phyloP scores from a whole-genome alignment of 768 basidiomycete genomes.

The Amanita pseudoporphyria region DNA sequence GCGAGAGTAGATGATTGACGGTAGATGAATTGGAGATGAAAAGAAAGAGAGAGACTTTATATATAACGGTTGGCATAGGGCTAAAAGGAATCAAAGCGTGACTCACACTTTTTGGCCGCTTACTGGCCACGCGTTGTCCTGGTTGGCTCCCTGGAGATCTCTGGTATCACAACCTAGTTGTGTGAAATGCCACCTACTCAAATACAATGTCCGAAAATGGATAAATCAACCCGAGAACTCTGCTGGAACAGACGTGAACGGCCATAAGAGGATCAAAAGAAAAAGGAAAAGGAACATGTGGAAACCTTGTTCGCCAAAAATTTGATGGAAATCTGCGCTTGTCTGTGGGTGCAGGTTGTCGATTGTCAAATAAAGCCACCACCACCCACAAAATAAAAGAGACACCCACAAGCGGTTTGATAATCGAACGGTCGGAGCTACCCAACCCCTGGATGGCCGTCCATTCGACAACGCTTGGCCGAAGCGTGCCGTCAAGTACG shows the following conservation, averaged over 20 bases:
- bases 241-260: background rate
- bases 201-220: background rate
- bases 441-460: too few relatives aligned
- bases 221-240: too few relatives aligned
- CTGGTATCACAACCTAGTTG: background rate
- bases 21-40: background rate
- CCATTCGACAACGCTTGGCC: too few relatives aligned
- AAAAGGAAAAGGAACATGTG: background rate
- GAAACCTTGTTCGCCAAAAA: background rate
- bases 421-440: background rate
- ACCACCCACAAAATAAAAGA: constrained; percentile 30
- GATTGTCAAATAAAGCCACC: constrained; percentile 26
- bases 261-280: background rate
- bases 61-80: too few relatives aligned
- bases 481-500: too few relatives aligned
- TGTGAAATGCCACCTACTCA: background rate
- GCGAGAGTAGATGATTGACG: background rate
- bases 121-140: too few relatives aligned
- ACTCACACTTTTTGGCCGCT: too few relatives aligned
- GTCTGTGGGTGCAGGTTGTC: constrained; percentile 21
- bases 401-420: constrained; percentile 21
- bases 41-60: background rate
- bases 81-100: too few relatives aligned
- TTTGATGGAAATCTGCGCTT: background rate
- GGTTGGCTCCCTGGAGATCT: too few relatives aligned